phyloP scores from a whole-genome alignment of 129 eudicot species.

The Arctium minus region DNA sequence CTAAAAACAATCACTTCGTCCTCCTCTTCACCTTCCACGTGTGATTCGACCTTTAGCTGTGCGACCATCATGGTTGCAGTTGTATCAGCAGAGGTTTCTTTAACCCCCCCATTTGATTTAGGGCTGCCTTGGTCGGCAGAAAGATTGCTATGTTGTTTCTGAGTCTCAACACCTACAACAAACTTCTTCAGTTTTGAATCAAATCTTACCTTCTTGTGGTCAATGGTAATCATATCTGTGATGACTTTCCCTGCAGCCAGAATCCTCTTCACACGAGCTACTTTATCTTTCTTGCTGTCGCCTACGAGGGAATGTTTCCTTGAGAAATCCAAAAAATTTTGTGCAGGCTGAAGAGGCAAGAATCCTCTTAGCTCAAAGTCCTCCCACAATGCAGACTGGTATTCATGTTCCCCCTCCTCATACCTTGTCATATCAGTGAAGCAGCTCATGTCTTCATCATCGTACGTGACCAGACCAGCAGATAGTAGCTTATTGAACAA shows the following conservation, averaged over 20 bases:
- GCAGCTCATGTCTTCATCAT: slow-evolving; percentile 41
- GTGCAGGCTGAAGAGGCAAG: slow-evolving; percentile 61
- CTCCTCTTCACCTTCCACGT: slow-evolving; percentile 50
- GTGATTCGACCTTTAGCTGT: slow-evolving; percentile 20
- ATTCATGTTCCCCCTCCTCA: slow-evolving; percentile 47
- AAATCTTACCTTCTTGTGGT: slow-evolving; percentile 36
- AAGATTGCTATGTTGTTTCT: not conserved
- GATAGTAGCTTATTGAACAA: slow-evolving; percentile 47
- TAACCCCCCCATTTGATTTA: slow-evolving; percentile 16
- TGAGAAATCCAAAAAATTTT: slow-evolving; percentile 51
- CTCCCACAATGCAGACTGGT: slow-evolving; percentile 60
- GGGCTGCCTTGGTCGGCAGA: slow-evolving; percentile 11
- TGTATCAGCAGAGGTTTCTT: slow-evolving; percentile 11
- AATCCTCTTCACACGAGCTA: slow-evolving; percentile 47
- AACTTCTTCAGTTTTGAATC: slow-evolving; percentile 38
- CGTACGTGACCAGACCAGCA: slow-evolving; percentile 23
- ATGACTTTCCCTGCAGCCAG: slow-evolving; percentile 55
- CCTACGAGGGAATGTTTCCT: slow-evolving; percentile 38
- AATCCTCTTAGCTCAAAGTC: slow-evolving; percentile 68
- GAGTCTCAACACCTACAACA: slow-evolving; percentile 43
- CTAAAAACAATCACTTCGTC: slow-evolving; percentile 61
- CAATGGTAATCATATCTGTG: slow-evolving; percentile 41
- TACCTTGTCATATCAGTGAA: slow-evolving; percentile 52
- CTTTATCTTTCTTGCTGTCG: slow-evolving; percentile 46
- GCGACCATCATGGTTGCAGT: slow-evolving; percentile 6